Evolutionary conservation across 1,284 basidiomycete species (phyloP).

Genomic region (Ustilago lituana): DNA sequence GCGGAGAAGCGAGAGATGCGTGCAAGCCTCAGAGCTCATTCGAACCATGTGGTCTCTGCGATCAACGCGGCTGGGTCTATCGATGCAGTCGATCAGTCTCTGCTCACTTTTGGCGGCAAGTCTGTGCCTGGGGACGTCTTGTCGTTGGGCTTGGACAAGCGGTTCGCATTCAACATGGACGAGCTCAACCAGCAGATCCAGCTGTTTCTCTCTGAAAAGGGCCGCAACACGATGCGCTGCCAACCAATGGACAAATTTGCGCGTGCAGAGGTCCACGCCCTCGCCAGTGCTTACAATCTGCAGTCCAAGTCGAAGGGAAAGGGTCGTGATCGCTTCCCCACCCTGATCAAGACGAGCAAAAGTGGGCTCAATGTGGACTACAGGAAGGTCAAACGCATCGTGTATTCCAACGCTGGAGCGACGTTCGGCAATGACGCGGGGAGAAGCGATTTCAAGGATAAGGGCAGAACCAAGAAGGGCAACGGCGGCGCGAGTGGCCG

Average conservation of each 20-base stretch:
- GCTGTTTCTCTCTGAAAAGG: slow-evolving; percentile 48
- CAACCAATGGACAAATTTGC: slow-evolving; percentile 65
- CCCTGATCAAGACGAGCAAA: slow-evolving; percentile 61
- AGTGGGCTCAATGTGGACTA: slow-evolving; percentile 49
- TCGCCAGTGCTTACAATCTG: slow-evolving; percentile 62
- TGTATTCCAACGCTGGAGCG: slow-evolving; percentile 42
- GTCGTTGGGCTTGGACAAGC: slow-evolving; percentile 27
- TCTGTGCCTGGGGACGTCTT: slow-evolving; percentile 11
- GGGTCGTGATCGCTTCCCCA: slow-evolving; percentile 56
- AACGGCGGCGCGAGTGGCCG: slow-evolving; percentile 12
- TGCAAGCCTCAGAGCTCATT: slow-evolving; percentile 41
- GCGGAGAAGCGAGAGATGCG: slow-evolving; percentile 48
- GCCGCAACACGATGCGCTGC: slow-evolving; percentile 57
- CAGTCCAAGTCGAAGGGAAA: slow-evolving; percentile 57
- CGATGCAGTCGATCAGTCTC: slow-evolving; percentile 27
- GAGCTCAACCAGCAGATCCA: slow-evolving; percentile 59
- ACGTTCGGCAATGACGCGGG: slow-evolving; percentile 48
- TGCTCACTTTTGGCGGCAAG: slow-evolving; percentile 33
- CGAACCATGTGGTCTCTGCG: slow-evolving; percentile 34
- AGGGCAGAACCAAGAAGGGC: slow-evolving; percentile 30
- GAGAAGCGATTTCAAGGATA: slow-evolving; percentile 34
- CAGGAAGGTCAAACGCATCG: slow-evolving; percentile 47
- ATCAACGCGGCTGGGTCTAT: slow-evolving; percentile 33
- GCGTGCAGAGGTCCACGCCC: slow-evolving; percentile 62
- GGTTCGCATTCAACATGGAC: slow-evolving; percentile 50